Evolutionary conservation across 305 asterid genomes (phyloP).

Genomic region (Rubia balearica): DNA sequence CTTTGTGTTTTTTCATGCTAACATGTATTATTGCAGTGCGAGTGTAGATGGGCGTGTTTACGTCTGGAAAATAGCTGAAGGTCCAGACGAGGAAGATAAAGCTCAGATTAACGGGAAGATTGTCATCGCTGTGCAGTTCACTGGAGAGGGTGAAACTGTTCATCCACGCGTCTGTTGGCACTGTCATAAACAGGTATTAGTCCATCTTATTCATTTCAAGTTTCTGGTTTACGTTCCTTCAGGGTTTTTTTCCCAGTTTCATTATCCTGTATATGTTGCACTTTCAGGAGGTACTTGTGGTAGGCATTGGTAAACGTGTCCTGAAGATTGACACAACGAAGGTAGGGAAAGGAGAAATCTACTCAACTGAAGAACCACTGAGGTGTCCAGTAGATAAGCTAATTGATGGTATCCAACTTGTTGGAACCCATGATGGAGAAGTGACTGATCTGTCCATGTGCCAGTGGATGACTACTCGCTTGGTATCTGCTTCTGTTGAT

Average conservation of each 20-base stretch:
- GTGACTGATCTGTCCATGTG: slow-evolving; percentile 93
- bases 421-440: slow-evolving; percentile 90
- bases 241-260: not conserved
- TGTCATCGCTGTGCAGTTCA: slow-evolving; percentile 62
- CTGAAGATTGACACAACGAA: slow-evolving; percentile 78
- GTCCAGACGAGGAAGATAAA: slow-evolving; percentile 82
- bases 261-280: slow-evolving; percentile 16
- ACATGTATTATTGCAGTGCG: slow-evolving; percentile 47
- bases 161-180: slow-evolving; percentile 98
- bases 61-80: slow-evolving; percentile 89
- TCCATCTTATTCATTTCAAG: not conserved
- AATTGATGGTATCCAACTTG: slow-evolving; percentile 75
- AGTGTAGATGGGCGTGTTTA: slow-evolving; percentile 89
- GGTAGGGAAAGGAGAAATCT: slow-evolving; percentile 65
- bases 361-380: slow-evolving; percentile 78
- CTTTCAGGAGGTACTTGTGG: slow-evolving; percentile 78
- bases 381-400: slow-evolving; percentile 63
- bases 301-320: slow-evolving; percentile 66
- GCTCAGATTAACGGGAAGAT: slow-evolving; percentile 76
- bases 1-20: slow-evolving; percentile 17
- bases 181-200: slow-evolving; percentile 77
- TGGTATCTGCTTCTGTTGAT: slow-evolving; percentile 88
- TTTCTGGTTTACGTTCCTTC: not conserved
- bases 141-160: slow-evolving; percentile 70
- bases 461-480: slow-evolving; percentile 95